Base-by-base conservation (phyloP, 805 yeast genomes). In the Monosporozyma yasuniensis region DNA sequence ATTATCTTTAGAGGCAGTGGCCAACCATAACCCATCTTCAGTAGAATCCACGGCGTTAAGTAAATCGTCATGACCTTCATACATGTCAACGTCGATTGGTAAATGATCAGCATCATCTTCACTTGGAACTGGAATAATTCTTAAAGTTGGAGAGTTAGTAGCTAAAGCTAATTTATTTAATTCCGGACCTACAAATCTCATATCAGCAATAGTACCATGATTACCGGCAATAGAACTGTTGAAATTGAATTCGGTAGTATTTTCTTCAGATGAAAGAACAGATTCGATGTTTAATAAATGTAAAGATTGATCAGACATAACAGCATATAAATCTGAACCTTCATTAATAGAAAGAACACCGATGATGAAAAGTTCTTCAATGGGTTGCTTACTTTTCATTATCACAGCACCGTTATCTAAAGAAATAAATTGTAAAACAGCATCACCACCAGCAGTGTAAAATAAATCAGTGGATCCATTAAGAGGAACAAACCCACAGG, bases 201-300 rank as follows among this genome's bases (percentile, higher is more conserved):
- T 76, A 63, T 91, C 98, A 2, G 96, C 96, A 59, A 93, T 82
- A 23, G 93, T 91, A 50, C 97, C 98, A 68, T 91, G 96, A 66
- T 89, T 89, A 57, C 97, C 97, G 0, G 96, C 93, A 57, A 89
- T 73, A 41, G 79, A 75, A 49, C 81, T 72, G 7, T 66, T 58
- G 2, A 77, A 62, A 18, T 75, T 73, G n/a, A 84, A 63, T 7
- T 59, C 60, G 3, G 59, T 57, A 3, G 61, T 59, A 35, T 64
- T 61, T 14, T 69, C 55, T 3, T 58, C 25, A 42, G 62, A 60
- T 5, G 64, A 43, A 8, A 37, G 22, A 39, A 70, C 64, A 4
- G 65, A 57, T 44, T 59, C 53, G 2, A 72, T 53, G 41, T 74
- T 73, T 22, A 81, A 62, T 55, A 78, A 72, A 25, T 76, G 72